phyloP scores from a whole-genome alignment of 2,329 filamentous ascomycete species.

The Periconia sp. region DNA sequence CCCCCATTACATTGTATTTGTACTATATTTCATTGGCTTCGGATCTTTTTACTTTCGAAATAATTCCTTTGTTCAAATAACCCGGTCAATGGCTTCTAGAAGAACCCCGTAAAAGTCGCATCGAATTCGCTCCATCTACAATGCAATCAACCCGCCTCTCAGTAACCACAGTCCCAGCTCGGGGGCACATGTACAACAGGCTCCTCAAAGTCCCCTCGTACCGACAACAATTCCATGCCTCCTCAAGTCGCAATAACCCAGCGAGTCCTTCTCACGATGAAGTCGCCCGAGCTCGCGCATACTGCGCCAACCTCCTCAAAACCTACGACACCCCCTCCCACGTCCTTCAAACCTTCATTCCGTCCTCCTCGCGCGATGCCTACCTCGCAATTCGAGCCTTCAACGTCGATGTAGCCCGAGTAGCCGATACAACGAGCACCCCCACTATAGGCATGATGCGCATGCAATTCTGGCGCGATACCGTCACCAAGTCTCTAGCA shows the following conservation, averaged over 20 bases:
- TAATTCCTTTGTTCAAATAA: background rate
- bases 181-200: background rate
- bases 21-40: background rate
- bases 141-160: constrained; percentile 27
- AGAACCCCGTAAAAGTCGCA: background rate
- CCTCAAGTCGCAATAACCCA: constrained; percentile 21
- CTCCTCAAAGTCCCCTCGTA: background rate
- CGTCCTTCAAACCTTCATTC: constrained; percentile 82
- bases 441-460: constrained; percentile 85
- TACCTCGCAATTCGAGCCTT: constrained; percentile 90
- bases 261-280: constrained; percentile 46
- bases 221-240: constrained; percentile 24
- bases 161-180: constrained; percentile 21
- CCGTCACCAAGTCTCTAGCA: constrained; percentile 74
- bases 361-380: constrained; percentile 70
- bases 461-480: constrained; percentile 93
- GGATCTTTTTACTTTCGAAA: background rate
- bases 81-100: background rate
- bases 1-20: no score
- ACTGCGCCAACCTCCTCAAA: constrained; percentile 61
- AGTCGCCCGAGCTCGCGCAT: constrained; percentile 56
- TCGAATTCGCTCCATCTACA: background rate
- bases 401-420: constrained; percentile 87
- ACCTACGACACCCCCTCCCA: constrained; percentile 88
- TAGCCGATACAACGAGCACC: constrained; percentile 87